Conservation (phyloP, 352 stramenopile genomes). For the Pythium brachiatum region DNA sequence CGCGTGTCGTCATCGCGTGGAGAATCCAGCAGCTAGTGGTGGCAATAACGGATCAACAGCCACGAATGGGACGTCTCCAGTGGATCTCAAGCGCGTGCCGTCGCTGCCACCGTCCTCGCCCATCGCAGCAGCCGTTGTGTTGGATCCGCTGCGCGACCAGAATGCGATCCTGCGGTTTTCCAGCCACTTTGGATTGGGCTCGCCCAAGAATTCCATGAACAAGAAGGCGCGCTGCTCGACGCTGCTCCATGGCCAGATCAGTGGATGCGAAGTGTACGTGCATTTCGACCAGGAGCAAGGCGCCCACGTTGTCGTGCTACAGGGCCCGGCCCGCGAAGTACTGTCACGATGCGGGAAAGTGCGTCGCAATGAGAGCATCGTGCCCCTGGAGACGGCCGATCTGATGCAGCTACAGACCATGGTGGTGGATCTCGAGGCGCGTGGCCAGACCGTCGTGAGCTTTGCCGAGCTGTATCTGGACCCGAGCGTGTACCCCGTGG, state of each 20-base stretch:
- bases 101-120: constrained; percentile 36
- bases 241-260: constrained; percentile 41
- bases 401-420: constrained; percentile 43
- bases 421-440: constrained; percentile 42
- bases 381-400: constrained; percentile 38
- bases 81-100: constrained; percentile 25
- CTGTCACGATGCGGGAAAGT: constrained; percentile 48
- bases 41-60: constrained; percentile 1
- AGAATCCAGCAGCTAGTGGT: constrained; percentile 2
- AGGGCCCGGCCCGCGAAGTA: constrained; percentile 47
- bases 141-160: constrained; percentile 46
- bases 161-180: constrained; percentile 48
- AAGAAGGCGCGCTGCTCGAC: constrained; percentile 42
- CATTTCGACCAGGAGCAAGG: constrained; percentile 54
- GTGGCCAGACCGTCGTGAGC: constrained; percentile 46
- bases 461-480: constrained; percentile 54
- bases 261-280: constrained; percentile 51
- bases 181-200: constrained; percentile 33
- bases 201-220: constrained; percentile 29
- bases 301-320: constrained; percentile 44
- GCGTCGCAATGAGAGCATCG: constrained; percentile 25
- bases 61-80: background rate
- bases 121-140: constrained; percentile 38
- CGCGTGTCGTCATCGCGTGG: constrained; percentile 38
- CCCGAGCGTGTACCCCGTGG: constrained; percentile 38